Evolutionary conservation across 2,329 filamentous ascomycete genomes (phyloP), one percentile per base, ranked within the genome.

Genomic region (Fusarium incarnatum): DNA sequence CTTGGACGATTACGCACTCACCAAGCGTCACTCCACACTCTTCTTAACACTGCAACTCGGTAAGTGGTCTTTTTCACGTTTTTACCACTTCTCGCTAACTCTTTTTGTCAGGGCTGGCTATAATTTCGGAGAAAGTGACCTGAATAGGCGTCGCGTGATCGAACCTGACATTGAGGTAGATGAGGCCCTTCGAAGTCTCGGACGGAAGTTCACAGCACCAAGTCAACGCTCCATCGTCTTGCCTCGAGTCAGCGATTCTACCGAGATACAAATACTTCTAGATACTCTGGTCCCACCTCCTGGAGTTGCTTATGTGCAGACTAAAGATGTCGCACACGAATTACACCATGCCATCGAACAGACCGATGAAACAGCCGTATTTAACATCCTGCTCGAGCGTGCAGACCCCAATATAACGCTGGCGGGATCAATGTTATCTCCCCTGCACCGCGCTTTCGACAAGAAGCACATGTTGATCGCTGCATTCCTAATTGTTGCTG

Each of bases 41-140:
- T 76, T 22, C 70, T 76, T 30, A 76, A 76, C 28, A 70, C 74
- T 32, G 70, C 70, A n/a, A 75, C 73, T n/a, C 68, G 71, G 74
- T 68, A 50, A 49, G 67, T 47, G 30, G 32, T 13, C 40, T 20
- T 37, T 13, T 13, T 23, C 2, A 18, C 22, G 8, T 27, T 6
- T 8, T 8, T 6, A 6, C 23, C 13, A 32, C 18, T 11, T 30
- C 23, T 47, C 12, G 16, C 69, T 76, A 56, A 76, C 53, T 41
- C 22, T 12, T 22, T 44, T 11, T 22, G 18, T 18, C 23, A 67
- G 53, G 64, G 72, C 60, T 59, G 42, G 65, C 18, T 76, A 76
- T 45, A 74, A 37, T 37, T 74, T 70, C 34, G 67, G 62, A 42
- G 64, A 67, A 52, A 65, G 73, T 56, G 52, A 71, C 23, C 53